Evolutionary conservation across 2,329 filamentous ascomycete species (phyloP), one percentile per base, ranked within the genome.

Genomic region (Zasmidium cellare): DNA sequence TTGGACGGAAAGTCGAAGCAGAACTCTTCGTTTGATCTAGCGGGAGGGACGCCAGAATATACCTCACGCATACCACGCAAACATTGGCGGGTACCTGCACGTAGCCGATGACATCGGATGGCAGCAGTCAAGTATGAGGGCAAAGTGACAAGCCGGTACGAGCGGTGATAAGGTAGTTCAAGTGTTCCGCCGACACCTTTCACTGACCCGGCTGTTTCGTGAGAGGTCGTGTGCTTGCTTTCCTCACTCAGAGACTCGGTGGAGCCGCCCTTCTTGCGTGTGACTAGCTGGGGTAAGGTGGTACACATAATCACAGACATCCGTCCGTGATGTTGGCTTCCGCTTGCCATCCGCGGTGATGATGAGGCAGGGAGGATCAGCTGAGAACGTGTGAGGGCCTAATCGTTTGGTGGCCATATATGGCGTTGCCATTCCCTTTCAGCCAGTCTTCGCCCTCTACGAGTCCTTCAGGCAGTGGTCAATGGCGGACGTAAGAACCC

Each of bases 181-280:
- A 41, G 11, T 14, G 35, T 41, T 41, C 6, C n/a, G n/a, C n/a
- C 16, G 35, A 41, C 35, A 41, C 35, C 35, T 41, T 41, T 3
- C 16, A 41, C 35, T 41, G 35, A 18, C 6, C 16, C 28, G 47
- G 47, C 24, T 28, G 5, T 14, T 49, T 25, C 14, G 45, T 47
- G 23, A 47, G 45, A 47, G 45, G 45, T 47, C 45, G 45, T 47
- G 45, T 47, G 45, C 45, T 47, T 47, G 45, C 9, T 25, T 49
- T 49, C 47, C 47, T 49, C 24, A 25, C 16, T 25, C 20, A 49
- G 47, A 5, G n/a, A 14, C 6, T 49, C 23, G n/a, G 22, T 28
- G 19, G 18, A 47, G 45, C 23, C 45, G 23, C 11, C 11, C 11
- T 12, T 18, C 35, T 14, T 41, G 11, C 16, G 35, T 41, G 35